Base-by-base conservation (phyloP, 192 early-diverging fungal species). In the Rhizoclosmatium sp. region DNA sequence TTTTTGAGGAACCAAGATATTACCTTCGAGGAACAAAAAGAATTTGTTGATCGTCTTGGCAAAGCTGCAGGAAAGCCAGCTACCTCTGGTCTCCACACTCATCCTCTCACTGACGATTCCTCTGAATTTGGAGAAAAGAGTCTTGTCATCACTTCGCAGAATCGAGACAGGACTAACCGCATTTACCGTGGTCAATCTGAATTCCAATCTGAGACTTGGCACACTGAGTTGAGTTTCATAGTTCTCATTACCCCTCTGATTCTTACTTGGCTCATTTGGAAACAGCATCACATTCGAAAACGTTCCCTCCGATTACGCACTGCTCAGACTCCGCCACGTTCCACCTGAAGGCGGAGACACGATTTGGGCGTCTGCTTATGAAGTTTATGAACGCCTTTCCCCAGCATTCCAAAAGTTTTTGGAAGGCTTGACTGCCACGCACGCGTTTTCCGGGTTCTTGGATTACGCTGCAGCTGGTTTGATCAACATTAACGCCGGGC, bases 1-100 rank as follows among this genome's bases (percentile, higher is more conserved):
- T 92, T 90, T 67, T 90, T 93, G 78, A 79, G 91, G 3, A 85
- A 92, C 66, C 92, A 93, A 80, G 89, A 92, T 61, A 59, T 92
- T 23, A 84, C 83, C 31, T 71, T 81, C 41, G 85, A 92, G 56
- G 85, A 89, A 31, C 31, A 31, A 31, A 78, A 85, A 87, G 65
- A 75, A 85, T 74, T 93, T 12, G 72, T 44, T 58, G 41, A 65
- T 46, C 12, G 65, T 14, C 58, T 78, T 31, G 78, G 71, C 56
- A 51, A 2, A 39, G 48, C 56, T 9, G 56, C 51, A 7, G 71
- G 71, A 73, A 73, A 73, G 56, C 71, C 71, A 39, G 14, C 56
- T 39, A 39, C 48, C 12, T 59, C 51, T 10, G 56, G 71, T 21
- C 71, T 73, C 12, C 71, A 73, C 42, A 31, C 14, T 16, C 71